Evolutionary conservation across 352 stramenopile species (phyloP), one percentile per base, ranked within the genome.

Genomic region (Phytophthora pistaciae): DNA sequence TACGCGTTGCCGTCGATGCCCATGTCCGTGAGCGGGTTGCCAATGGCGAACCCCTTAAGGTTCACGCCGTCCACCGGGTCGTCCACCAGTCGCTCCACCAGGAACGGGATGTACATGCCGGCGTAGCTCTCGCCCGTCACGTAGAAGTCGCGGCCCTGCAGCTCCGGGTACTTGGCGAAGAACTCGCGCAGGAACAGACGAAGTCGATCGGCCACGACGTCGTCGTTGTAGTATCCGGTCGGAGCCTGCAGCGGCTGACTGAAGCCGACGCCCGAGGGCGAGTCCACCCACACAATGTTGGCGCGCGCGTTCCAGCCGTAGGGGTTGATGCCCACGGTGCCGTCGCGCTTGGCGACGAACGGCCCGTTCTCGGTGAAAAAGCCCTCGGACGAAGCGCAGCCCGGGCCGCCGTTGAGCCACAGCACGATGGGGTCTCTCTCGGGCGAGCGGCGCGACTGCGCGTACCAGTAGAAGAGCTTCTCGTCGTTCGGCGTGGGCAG

Each of bases 401-500:
- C 94, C 0, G 94, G 95, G 8, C 94, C 95, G 31, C 95, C 94
- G 65, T 98, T 98, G 42, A 97, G 84, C 95, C 94, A 98, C 10
- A 98, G 77, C 52, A 98, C 83, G 53, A 98, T 66, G 29, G 93
- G 93, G 55, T 90, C 88, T 8, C 50, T 85, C 18, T 78, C 77
- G 13, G 86, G 76, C n/a, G 80, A 74, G 14, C 73, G 58, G 14
- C 79, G 70, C 44, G 78, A 86, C 72, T 94, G 73, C 6, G 85
- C 62, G 60, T 91, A 90, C 85, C 85, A 93, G 69, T 94, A 94
- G 68, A 93, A 91, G 27, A 91, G 64, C 54, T 87, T 89, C 42
- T 91, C 84, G 14, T 78, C 58, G 13, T 61, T 85, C 8, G 73
- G 63, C 14, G 85, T 75, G 21, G 73, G 64, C 3, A 93, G 56